Base-by-base conservation (phyloP, 1,139 yeast species). In the Yamadazyma songkhlaensis region DNA sequence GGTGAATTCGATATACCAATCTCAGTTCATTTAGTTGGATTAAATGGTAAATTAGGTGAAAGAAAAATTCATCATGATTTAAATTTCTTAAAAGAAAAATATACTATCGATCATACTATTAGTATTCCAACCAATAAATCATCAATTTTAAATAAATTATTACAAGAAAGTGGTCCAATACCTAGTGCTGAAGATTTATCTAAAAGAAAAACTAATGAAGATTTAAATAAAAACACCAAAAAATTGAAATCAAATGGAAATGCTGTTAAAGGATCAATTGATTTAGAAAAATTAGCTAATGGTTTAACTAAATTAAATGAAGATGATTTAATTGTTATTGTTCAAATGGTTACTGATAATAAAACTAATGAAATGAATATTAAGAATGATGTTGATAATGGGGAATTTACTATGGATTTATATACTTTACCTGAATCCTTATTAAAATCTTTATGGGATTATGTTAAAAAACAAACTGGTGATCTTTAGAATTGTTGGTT, bases 271-370 rank as follows among this genome's bases (percentile, higher is more conserved):
- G 94, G 90, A 10, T 73, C 74, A 32, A 79, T 92, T 35, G 97
- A 92, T 59, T 72, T 92, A 48, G 98, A 92, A 58, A 83, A 84
- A 58, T 74, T 92, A 51, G 96, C 97, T 5, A 86, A 84, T 45
- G 95, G 95, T 3, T 74, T 92, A 52, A 87, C 95, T 41, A 86
- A 87, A 61, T 73, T 92, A 44, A 82, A 74, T 43, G 98, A 92
- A 62, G 97, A 92, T 59, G 97, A 92, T 60, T 73, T 92, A 53
- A 79, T 92, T 41, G 95, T 90, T 27, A 94, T 92, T 36, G 97
- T 92, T 38, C 97, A 92, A 63, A 90, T 92, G 97, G 95, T 92
- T 27, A 89, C 96, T 38, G 97, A 92, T 61, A 92, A 92, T 64
- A 81, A 88, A 61, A 89, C 97, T 12, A 82, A 87, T 34, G 97